These are phyloP conservation scores for Tetraselmis chui DNA, from an alignment of 139 green algal species.

Conservation along the genomic window DNA sequence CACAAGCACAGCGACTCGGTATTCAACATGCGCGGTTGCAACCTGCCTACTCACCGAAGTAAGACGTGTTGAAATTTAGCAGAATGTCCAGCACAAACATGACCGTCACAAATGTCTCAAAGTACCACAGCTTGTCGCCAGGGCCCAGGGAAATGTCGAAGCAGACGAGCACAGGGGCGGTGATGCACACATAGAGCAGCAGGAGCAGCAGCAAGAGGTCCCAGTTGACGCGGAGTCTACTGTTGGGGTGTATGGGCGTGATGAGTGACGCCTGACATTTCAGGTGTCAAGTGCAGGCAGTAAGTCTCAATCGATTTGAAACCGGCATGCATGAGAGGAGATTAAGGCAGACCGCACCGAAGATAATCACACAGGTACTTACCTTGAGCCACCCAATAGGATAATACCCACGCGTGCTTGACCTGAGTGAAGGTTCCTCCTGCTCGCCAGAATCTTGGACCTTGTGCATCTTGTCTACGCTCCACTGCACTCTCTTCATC, in stretches of 20 bases:
- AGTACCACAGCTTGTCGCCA: not conserved
- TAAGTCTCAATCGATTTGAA: no score
- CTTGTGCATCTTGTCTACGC: no score
- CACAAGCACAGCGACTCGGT: not conserved
- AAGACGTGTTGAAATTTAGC: conserved; percentile 43
- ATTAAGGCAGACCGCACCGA: no score
- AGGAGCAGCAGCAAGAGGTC: conserved; percentile 36
- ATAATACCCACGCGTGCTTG: no score
- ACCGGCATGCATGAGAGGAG: no score
- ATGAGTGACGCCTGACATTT: not conserved
- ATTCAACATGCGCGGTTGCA: not conserved
- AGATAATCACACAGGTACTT: no score
- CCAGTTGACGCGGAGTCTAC: conserved; percentile 23
- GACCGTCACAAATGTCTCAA: conserved; percentile 20
- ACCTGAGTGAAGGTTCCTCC: no score
- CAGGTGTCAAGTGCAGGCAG: no score
- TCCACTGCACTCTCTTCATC: no score
- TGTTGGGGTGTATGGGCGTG: not conserved
- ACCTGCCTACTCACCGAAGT: conserved; percentile 2
- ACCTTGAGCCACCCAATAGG: no score
- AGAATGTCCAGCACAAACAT: conserved; percentile 41
- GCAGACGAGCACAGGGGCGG: conserved; percentile 36
- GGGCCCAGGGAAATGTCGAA: conserved; percentile 22
- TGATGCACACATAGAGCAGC: conserved; percentile 34
- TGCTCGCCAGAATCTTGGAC: no score